These are phyloP conservation scores for Kurtzmaniella natalensis DNA, from an alignment of 1,139 yeast species.

Conservation along the genomic window DNA sequence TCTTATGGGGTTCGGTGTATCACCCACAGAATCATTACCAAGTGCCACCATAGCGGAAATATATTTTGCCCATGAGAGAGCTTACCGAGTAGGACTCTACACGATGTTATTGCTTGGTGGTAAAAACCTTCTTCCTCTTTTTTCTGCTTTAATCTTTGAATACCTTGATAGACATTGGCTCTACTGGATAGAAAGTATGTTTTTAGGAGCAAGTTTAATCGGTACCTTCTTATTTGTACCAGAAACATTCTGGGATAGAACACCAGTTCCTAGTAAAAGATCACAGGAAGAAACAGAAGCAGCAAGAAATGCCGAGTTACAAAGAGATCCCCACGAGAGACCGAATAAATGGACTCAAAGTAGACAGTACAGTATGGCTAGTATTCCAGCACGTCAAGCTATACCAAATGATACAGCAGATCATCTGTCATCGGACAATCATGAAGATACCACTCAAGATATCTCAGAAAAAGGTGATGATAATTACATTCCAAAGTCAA, in stretches of 20 bases:
- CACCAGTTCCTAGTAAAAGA: constrained; percentile 47
- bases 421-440: constrained; percentile 2
- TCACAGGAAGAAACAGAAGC: constrained; percentile 46
- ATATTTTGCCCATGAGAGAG: constrained; percentile 62
- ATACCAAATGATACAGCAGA: neutral
- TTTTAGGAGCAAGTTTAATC: constrained; percentile 44
- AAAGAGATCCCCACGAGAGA: constrained; percentile 25
- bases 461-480: constrained; percentile 7
- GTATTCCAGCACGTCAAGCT: constrained; percentile 8
- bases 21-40: constrained; percentile 61
- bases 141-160: constrained; percentile 51
- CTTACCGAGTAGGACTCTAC: constrained; percentile 59
- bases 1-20: constrained; percentile 54
- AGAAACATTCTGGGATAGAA: constrained; percentile 62
- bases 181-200: constrained; percentile 55
- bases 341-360: constrained; percentile 33
- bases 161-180: constrained; percentile 55
- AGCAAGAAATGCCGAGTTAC: constrained; percentile 38
- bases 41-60: constrained; percentile 61
- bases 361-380: constrained; percentile 14
- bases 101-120: constrained; percentile 61
- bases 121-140: constrained; percentile 54
- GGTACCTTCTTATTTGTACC: constrained; percentile 55
- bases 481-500: constrained; percentile 9
- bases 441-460: neutral